Conservation (phyloP, 352 stramenopile genomes). For the Phytophthora pluvialis region DNA sequence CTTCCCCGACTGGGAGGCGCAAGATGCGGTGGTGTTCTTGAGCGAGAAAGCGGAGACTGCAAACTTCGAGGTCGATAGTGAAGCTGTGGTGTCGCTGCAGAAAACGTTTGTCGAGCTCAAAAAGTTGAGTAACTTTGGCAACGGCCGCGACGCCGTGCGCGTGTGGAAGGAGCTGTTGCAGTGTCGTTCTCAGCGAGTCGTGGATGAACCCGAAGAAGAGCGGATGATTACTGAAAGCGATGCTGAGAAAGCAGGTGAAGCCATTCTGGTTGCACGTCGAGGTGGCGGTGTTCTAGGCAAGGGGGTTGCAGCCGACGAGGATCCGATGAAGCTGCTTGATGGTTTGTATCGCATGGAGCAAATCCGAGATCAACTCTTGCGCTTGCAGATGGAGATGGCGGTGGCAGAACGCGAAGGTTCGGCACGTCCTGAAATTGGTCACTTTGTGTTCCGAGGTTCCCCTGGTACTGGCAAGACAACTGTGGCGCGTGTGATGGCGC, state of each 20-base stretch:
- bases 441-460: conserved; percentile 90
- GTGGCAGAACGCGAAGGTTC: conserved; percentile 73
- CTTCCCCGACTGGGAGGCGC: conserved; percentile 88
- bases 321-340: conserved; percentile 62
- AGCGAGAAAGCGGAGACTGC: conserved; percentile 45
- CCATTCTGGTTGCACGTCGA: conserved; percentile 42
- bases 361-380: conserved; percentile 58
- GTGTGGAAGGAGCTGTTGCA: conserved; percentile 61
- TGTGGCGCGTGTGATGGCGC: conserved; percentile 92
- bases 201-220: conserved; percentile 52
- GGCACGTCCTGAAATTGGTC: conserved; percentile 63
- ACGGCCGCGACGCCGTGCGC: conserved; percentile 85
- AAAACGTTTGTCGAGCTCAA: conserved; percentile 69
- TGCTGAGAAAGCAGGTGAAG: conserved; percentile 43
- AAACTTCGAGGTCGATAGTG: conserved; percentile 85
- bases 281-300: conserved; percentile 39
- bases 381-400: conserved; percentile 60
- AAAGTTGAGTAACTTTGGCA: conserved; percentile 88
- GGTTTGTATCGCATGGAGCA: conserved; percentile 66
- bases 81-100: conserved; percentile 59
- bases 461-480: conserved; percentile 92
- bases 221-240: conserved; percentile 55
- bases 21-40: conserved; percentile 81
- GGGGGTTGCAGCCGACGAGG: conserved; percentile 45
- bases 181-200: conserved; percentile 57